A percentile compares a stretch with the other conserved stretches of the same genome.
Evolutionary conservation across 225 moss, liverwort and hornwort species (phyloP).

Genomic region (Neckera pumila): DNA sequence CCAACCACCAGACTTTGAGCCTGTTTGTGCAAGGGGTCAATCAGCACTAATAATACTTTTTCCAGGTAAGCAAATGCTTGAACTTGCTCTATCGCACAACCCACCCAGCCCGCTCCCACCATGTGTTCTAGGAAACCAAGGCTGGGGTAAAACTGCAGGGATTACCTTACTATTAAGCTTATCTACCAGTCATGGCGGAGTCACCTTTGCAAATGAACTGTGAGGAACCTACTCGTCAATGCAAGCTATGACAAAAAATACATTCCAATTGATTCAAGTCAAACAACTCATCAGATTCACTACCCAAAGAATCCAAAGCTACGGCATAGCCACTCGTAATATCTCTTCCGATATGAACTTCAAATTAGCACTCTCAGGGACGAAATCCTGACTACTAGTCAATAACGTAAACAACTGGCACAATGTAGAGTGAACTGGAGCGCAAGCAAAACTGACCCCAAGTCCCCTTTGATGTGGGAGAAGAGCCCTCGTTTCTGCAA

Average conservation of each 20-base stretch:
- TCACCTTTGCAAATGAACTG: neutral
- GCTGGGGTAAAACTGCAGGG: neutral
- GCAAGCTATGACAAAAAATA: neutral
- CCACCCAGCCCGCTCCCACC: no score
- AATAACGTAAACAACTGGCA: neutral
- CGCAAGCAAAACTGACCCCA: slow-evolving; percentile 42
- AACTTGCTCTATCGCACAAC: neutral
- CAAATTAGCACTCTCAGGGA: no score
- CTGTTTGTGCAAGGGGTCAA: neutral
- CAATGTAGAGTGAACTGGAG: neutral
- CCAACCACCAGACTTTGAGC: slow-evolving; percentile 34
- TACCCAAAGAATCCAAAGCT: neutral
- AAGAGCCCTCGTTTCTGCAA: slow-evolving; percentile 72
- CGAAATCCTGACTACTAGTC: neutral
- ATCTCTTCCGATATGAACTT: no score
- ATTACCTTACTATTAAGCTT: no score
- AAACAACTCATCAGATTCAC: neutral
- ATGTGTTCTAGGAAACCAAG: neutral
- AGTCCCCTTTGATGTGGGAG: slow-evolving; percentile 73
- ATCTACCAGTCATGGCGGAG: neutral
- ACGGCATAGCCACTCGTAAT: no score
- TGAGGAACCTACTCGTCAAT: neutral
- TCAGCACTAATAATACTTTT: neutral
- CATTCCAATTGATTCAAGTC: neutral
- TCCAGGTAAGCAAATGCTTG: neutral